phyloP scores from a whole-genome alignment of 257 asterid species.

The Nicotiana benthamiana region DNA sequence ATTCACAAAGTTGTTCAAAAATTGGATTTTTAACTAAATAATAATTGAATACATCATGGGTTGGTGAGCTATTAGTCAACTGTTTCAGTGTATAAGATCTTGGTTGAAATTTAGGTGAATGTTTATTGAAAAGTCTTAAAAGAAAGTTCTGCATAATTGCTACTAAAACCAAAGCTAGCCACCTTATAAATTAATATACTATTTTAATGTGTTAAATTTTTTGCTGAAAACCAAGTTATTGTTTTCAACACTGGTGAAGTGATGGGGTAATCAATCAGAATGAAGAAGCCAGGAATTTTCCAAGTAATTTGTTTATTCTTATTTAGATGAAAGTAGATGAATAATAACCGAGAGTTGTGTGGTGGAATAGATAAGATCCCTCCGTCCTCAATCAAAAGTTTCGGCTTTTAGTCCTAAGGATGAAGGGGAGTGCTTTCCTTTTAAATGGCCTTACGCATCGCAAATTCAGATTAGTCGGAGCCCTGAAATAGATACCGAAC shows the following conservation, averaged over 20 bases:
- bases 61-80: not conserved
- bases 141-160: not conserved
- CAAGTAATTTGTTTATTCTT: not conserved
- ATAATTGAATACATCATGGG: not conserved
- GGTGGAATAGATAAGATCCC: too few species aligned
- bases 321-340: not conserved
- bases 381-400: too few species aligned
- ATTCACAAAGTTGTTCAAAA: not conserved
- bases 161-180: not conserved
- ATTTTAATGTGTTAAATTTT: not conserved
- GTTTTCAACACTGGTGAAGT: not conserved
- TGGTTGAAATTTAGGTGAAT: conserved; percentile 1
- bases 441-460: too few species aligned
- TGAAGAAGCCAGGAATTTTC: not conserved
- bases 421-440: too few species aligned
- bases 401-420: too few species aligned
- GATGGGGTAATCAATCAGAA: not conserved
- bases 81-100: not conserved
- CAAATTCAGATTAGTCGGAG: too few species aligned
- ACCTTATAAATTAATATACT: not conserved
- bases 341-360: too few species aligned
- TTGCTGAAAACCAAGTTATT: not conserved
- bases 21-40: not conserved
- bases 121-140: not conserved
- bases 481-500: too few species aligned